phyloP scores from a whole-genome alignment of 164 flowering plant genomes.

The Magnolia officinalis region DNA sequence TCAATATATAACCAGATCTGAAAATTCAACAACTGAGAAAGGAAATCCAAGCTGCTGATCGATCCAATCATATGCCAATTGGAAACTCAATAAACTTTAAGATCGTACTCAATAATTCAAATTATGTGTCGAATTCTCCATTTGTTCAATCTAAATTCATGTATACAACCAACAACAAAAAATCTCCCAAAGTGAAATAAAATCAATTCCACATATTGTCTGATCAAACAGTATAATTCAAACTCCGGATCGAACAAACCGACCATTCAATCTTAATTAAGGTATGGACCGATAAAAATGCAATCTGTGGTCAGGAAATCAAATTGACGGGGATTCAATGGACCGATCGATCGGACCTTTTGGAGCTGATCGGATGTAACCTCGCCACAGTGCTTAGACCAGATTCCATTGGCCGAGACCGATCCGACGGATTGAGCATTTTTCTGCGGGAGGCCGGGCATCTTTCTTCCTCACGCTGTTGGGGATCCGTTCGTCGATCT shows the following conservation, averaged over 20 bases:
- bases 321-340: not conserved
- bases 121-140: not conserved
- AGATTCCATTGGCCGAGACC: constrained; percentile 54
- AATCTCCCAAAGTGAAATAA: not conserved
- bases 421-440: constrained; percentile 35
- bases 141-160: not conserved
- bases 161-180: not conserved
- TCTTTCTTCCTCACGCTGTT: constrained; percentile 14
- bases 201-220: not conserved
- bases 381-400: constrained; percentile 80
- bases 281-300: not conserved
- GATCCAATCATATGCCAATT: not conserved
- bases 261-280: not conserved
- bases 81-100: not conserved
- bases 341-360: constrained; percentile 47
- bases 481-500: constrained; percentile 5
- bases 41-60: not conserved
- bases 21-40: not conserved
- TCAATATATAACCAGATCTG: not conserved
- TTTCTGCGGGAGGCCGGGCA: constrained; percentile 37
- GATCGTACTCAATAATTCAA: not conserved
- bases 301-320: not conserved
- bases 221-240: not conserved
- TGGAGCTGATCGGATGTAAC: constrained; percentile 81
- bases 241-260: not conserved